Evolutionary conservation across 2,329 filamentous ascomycete species (phyloP).

Genomic region (Ophiostoma populinum): DNA sequence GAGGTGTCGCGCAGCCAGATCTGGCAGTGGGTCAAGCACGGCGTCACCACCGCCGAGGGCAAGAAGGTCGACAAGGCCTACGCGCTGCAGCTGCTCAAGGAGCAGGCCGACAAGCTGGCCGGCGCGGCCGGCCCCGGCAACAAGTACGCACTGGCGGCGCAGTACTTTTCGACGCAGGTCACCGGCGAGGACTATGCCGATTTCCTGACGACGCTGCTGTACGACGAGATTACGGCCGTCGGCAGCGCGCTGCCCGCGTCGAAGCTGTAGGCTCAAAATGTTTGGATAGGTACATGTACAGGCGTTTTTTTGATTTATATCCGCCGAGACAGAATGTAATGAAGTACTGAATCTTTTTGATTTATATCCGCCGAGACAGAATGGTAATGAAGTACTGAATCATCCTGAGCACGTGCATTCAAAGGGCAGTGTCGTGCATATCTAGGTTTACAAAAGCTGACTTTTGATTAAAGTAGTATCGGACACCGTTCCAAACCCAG

Average conservation of each 20-base stretch:
- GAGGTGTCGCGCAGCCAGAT: constrained; percentile 90
- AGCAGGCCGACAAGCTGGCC: constrained; percentile 62
- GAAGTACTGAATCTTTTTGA: too few relatives aligned
- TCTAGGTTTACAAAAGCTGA: too few relatives aligned
- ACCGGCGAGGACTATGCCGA: constrained; percentile 97
- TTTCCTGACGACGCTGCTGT: constrained; percentile 75
- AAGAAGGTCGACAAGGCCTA: constrained; percentile 89
- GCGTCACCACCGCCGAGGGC: constrained; percentile 64
- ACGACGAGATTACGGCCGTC: constrained; percentile 71
- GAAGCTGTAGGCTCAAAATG: constrained; percentile 44
- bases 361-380: too few relatives aligned
- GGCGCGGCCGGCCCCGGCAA: constrained; percentile 68
- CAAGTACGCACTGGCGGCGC: constrained; percentile 77
- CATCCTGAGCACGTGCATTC: too few relatives aligned
- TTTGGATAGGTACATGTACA: neutral
- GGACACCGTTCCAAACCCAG: too few relatives aligned
- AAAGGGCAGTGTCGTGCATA: too few relatives aligned
- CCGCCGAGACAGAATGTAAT: too few relatives aligned
- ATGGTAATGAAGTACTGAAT: too few relatives aligned
- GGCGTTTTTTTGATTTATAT: too few relatives aligned
- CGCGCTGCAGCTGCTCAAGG: constrained; percentile 67
- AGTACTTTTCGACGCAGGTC: constrained; percentile 85
- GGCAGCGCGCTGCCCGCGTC: constrained; percentile 42
- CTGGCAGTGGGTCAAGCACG: constrained; percentile 82
- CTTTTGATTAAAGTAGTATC: too few relatives aligned